Evolutionary conservation across 129 eudicot species (phyloP).

Genomic region (Sambucus nigra): DNA sequence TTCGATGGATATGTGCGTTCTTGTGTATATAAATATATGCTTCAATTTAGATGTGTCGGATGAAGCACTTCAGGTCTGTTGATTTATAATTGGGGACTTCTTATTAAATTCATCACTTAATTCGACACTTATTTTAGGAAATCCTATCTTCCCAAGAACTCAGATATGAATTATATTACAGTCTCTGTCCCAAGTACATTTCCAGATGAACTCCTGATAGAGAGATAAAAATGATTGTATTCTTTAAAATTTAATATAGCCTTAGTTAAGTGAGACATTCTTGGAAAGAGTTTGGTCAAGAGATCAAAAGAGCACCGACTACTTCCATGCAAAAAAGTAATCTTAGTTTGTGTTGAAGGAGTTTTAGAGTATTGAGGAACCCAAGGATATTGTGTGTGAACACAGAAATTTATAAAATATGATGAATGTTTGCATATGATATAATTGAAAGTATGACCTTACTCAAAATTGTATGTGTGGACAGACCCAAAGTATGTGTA

Average conservation of each 20-base stretch:
- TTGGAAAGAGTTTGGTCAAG: too few relatives aligned
- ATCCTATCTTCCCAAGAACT: background rate
- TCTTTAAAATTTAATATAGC: too few relatives aligned
- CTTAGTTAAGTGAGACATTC: too few relatives aligned
- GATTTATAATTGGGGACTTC: background rate
- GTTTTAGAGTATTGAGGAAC: too few relatives aligned
- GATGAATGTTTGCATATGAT: too few relatives aligned
- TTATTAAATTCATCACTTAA: background rate
- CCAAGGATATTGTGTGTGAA: too few relatives aligned
- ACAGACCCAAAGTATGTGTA: too few relatives aligned
- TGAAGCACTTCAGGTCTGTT: background rate
- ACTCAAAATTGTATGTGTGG: background rate
- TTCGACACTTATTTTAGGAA: background rate
- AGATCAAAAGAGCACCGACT: too few relatives aligned
- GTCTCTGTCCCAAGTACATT: background rate
- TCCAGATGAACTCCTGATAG: background rate
- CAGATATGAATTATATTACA: background rate
- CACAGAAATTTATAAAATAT: too few relatives aligned
- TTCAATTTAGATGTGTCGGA: background rate
- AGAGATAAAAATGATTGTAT: too few relatives aligned
- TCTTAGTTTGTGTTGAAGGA: too few relatives aligned
- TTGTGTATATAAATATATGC: background rate
- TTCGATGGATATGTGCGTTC: slow-evolving; percentile 5
- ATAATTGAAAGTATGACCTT: background rate
- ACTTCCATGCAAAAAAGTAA: too few relatives aligned